A percentile compares a stretch with the other conserved stretches of the same genome.
phyloP scores from a whole-genome alignment of 83 land plant species.

The Picea abies region DNA sequence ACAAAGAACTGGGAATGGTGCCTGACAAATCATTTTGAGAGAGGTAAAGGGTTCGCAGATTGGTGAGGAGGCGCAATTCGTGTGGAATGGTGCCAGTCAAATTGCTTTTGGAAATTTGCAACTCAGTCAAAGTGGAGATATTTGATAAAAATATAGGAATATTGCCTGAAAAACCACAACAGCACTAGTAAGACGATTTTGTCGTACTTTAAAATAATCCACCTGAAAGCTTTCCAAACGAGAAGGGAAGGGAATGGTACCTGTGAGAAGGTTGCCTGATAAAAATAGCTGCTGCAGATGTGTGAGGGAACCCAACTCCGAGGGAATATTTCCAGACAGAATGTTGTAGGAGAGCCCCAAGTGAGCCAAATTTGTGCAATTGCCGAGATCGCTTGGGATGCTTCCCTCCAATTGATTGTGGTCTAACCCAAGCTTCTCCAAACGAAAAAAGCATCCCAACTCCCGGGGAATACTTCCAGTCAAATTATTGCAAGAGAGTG shows the following conservation, averaged over 20 bases:
- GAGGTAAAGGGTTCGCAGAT: conserved; percentile 43
- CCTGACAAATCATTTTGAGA: conserved; percentile 61
- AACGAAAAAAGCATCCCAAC: not conserved
- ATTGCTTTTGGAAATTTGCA: conserved; percentile 60
- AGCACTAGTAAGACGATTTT: conserved; percentile 25
- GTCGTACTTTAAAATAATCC: conserved; percentile 31
- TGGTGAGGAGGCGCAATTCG: conserved; percentile 44
- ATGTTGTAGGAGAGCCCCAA: not conserved
- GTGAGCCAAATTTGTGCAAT: not conserved
- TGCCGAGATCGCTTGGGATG: conserved; percentile 1
- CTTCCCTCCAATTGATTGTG: not conserved
- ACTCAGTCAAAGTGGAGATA: conserved; percentile 33
- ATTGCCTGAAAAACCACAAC: conserved; percentile 37
- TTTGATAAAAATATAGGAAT: conserved; percentile 41
- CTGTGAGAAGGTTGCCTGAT: no score
- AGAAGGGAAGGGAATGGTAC: conserved; percentile 20
- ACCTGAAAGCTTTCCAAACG: conserved; percentile 33
- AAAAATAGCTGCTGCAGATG: not conserved
- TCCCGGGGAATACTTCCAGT: not conserved
- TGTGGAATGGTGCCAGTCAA: conserved; percentile 51
- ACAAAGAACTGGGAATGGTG: conserved; percentile 43
- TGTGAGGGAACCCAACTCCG: not conserved
- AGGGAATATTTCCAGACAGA: not conserved
- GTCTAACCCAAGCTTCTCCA: not conserved
- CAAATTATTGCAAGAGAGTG: not conserved